phyloP scores from a whole-genome alignment of 2,329 filamentous ascomycete species.

The Aspergillus persii region DNA sequence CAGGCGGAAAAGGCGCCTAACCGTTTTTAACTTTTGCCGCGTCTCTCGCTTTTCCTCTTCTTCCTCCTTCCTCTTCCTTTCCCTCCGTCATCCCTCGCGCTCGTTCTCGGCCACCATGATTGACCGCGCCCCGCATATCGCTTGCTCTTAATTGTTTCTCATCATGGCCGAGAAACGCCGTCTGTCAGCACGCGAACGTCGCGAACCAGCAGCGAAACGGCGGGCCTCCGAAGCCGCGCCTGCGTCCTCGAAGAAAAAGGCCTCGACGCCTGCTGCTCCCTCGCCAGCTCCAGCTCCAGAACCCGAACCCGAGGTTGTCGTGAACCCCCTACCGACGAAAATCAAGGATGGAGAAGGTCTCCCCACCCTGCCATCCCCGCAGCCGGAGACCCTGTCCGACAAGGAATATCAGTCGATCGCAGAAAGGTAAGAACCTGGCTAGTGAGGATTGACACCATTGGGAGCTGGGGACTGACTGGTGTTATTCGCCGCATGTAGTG shows the following conservation, averaged over 20 bases:
- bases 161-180: conserved; percentile 45
- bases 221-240: conserved; percentile 40
- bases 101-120: conserved; percentile 4
- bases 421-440: conserved; percentile 44
- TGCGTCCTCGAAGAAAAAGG: conserved; percentile 34
- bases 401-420: conserved; percentile 60
- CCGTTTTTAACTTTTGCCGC: background rate
- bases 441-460: too few relatives aligned
- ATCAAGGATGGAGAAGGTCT: conserved; percentile 54
- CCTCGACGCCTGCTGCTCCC: conserved; percentile 26
- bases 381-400: conserved; percentile 47
- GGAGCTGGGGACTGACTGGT: background rate
- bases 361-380: conserved; percentile 53
- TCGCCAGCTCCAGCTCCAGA: conserved; percentile 27
- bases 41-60: background rate
- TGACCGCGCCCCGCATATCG: background rate
- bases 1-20: background rate
- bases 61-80: background rate
- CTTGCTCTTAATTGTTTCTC: conserved; percentile 4
- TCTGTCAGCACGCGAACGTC: conserved; percentile 42
- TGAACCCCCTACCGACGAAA: conserved; percentile 50
- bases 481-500: conserved; percentile 35
- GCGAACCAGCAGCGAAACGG: conserved; percentile 44
- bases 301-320: conserved; percentile 31
- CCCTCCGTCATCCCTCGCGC: conserved; percentile 12